Evolutionary conservation across 2,329 filamentous ascomycete genomes (phyloP).

Genomic region (Hypoxylon sp.): DNA sequence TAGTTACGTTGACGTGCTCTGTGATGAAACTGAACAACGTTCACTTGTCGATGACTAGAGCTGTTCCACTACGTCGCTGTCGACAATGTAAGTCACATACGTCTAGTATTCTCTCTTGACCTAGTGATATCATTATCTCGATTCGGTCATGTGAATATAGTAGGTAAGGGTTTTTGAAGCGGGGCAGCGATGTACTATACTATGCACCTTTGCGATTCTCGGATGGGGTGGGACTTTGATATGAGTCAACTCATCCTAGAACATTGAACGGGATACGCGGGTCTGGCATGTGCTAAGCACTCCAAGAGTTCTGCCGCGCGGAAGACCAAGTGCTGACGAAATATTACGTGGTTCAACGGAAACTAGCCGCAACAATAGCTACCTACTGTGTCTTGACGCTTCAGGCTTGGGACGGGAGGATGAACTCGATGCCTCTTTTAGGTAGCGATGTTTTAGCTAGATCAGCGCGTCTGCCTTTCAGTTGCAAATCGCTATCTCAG

Average conservation of each 20-base stretch:
- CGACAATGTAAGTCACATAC: conserved; percentile 12
- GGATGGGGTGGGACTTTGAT: conserved; percentile 44
- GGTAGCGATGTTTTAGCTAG: conserved; percentile 35
- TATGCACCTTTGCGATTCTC: conserved; percentile 35
- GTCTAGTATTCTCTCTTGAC: conserved; percentile 14
- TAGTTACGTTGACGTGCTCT: conserved; percentile 25
- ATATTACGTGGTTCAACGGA: conserved; percentile 47
- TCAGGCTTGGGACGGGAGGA: conserved; percentile 25
- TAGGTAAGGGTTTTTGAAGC: conserved; percentile 32
- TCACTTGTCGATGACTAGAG: conserved; percentile 24
- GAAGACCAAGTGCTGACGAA: conserved; percentile 48
- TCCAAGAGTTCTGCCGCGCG: conserved; percentile 36
- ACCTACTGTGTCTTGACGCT: conserved; percentile 35
- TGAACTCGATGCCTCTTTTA: conserved; percentile 34
- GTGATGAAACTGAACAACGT: conserved; percentile 20
- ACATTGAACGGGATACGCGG: conserved; percentile 27
- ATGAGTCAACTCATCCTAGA: conserved; percentile 42
- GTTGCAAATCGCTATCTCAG: conserved; percentile 35
- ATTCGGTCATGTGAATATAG: conserved; percentile 37
- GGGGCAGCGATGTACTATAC: conserved; percentile 33
- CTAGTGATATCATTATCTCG: conserved; percentile 22
- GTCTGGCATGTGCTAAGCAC: conserved; percentile 41
- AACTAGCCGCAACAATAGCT: conserved; percentile 36
- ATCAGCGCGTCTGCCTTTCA: conserved; percentile 20
- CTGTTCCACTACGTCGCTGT: conserved; percentile 23